Percentiles rank a stretch among this genome's conserved stretches.
phyloP scores from a whole-genome alignment of 768 basidiomycete genomes.

The Russula virescens region DNA sequence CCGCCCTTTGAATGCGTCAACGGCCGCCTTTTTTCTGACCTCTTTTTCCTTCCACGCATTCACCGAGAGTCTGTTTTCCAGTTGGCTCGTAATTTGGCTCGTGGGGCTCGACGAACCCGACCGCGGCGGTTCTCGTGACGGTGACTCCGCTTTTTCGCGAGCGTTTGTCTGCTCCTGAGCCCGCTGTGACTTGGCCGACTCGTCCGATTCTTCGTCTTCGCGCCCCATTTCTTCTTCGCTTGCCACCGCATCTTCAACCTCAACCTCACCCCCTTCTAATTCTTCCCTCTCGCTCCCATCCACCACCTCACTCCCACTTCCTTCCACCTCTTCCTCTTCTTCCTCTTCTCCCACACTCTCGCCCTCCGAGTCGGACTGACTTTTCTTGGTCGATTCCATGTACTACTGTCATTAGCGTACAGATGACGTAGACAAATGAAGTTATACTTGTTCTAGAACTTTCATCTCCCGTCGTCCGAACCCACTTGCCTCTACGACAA shows the following conservation, averaged over 20 bases:
- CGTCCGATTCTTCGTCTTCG: background rate
- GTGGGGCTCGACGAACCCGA: background rate
- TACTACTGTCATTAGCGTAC: conserved; percentile 23
- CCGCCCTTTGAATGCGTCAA: conserved; percentile 54
- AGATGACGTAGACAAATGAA: background rate
- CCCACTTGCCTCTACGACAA: conserved; percentile 91
- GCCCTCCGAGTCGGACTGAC: conserved; percentile 30
- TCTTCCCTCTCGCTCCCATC: conserved; percentile 9
- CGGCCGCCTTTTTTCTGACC: conserved; percentile 55
- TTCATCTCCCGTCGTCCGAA: conserved; percentile 82
- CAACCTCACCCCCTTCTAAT: conserved; percentile 1
- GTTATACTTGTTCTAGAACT: conserved; percentile 69
- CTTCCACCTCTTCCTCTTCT: conserved; percentile 25
- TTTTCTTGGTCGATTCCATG: conserved; percentile 25
- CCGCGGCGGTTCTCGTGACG: background rate
- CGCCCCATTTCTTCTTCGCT: conserved; percentile 1
- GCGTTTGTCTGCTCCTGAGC: background rate
- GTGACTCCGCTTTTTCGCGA: background rate
- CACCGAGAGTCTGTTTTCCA: conserved; percentile 7
- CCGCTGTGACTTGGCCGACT: background rate
- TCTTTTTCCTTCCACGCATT: conserved; percentile 6
- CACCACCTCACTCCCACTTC: conserved; percentile 7
- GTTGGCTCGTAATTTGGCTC: background rate
- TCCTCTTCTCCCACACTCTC: conserved; percentile 31
- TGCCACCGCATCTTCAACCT: background rate